Evolutionary conservation across 768 basidiomycete genomes (phyloP).

Genomic region (Lyophyllum shimeji): DNA sequence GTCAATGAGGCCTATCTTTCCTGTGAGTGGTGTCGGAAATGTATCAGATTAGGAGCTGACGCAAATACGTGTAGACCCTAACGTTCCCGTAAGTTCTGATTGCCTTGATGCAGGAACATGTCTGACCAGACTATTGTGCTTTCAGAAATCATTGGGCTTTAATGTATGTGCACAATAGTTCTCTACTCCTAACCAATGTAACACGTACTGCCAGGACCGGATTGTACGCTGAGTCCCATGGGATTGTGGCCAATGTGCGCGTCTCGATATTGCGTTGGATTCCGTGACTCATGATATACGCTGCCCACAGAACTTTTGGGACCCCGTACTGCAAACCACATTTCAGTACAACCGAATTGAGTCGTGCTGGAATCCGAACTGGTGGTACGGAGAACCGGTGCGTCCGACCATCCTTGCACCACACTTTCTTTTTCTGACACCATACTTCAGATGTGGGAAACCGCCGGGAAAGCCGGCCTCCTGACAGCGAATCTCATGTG

Average conservation of each 20-base stretch:
- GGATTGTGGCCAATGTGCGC: conserved; percentile 84
- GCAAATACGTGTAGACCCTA: conserved; percentile 47
- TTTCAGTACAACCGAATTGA: conserved; percentile 72
- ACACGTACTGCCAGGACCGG: conserved; percentile 65
- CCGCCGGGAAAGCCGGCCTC: conserved; percentile 69
- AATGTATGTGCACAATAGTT: conserved; percentile 47
- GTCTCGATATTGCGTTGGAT: conserved; percentile 11
- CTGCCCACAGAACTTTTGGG: conserved; percentile 75
- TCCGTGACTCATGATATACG: not conserved
- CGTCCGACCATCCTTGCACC: conserved; percentile 6
- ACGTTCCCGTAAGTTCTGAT: conserved; percentile 78
- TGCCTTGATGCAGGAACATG: not conserved
- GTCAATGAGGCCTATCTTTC: conserved; percentile 85
- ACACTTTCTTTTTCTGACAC: not conserved
- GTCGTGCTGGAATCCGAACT: conserved; percentile 63
- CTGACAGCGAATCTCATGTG: conserved; percentile 91
- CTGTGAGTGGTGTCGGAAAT: conserved; percentile 45
- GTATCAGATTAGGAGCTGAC: conserved; percentile 2
- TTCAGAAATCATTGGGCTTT: conserved; percentile 86
- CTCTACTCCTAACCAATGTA: not conserved
- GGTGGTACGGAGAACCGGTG: conserved; percentile 93
- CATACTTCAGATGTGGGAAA: conserved; percentile 83
- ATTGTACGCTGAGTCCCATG: conserved; percentile 85
- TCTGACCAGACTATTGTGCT: not conserved
- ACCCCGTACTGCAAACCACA: conserved; percentile 57